Base-by-base conservation (phyloP, 257 asterid genomes). In the Linaria vulgaris region DNA sequence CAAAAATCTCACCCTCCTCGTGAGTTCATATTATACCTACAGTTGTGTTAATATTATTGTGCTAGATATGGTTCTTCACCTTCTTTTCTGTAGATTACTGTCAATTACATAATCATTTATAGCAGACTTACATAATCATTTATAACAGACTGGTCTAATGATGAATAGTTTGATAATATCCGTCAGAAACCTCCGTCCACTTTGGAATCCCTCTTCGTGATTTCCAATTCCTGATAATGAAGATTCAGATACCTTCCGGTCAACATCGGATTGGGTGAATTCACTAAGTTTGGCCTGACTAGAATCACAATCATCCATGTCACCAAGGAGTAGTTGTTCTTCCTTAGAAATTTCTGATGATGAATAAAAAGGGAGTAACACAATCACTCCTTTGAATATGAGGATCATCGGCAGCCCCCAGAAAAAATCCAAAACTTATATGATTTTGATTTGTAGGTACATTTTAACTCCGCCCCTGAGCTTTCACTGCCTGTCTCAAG, bases 311-410 rank as follows among this genome's bases (percentile, higher is more conserved):
- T 66, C 88, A 70, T 90, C 96, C 48, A 83, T 61, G 64, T 80
- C 74, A 6, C 86, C 95, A 43, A 82, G 82, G 20, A 85, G 38
- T 64, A 79, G 81, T 59, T 81, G 82, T 72, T 86, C 88, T 73
- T 77, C 80, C 66, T 75, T 79, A 31, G 79, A 72, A 73, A 63
- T 77, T 63, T 72, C 77, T 59, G 87, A 63, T 49, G 73, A 69
- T 53, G 61, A 61, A 9, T 61, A n/a, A 65, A 21, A 56, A 44
- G 15, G 72, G 63, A 38, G 56, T 64, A 65, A 53, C 64, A 50
- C 54, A 55, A 14, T 51, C 10, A 62, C 58, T 34, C n/a, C 38
- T 44, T 45, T 64, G 59, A 12, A 61, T 71, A 39, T 52, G 78
- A 48, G 81, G 67, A 67, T 44, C 70, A 27, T 45, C 72, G 63